Evolutionary conservation across 2,329 filamentous ascomycete species (phyloP), one percentile per base, ranked within the genome.

Genomic region (Aspergillus sp.): DNA sequence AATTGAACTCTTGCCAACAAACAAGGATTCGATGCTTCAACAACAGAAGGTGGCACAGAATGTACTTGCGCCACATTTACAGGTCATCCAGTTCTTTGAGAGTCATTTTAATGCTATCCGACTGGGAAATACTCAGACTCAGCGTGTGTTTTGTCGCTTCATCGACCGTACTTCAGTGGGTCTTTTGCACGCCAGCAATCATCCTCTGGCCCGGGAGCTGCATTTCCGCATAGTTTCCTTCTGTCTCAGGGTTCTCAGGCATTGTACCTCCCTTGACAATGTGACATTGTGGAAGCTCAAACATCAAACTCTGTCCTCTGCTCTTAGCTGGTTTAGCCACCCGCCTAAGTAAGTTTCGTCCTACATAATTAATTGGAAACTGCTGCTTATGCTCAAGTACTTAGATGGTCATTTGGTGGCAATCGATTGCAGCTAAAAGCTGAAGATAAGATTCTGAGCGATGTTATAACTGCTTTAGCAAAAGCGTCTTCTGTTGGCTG

Each of bases 21-120:
- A 97, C 69, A 88, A 90, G 66, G 86, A 87, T 56, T 78, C 84
- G 14, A 80, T 97, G 62, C 82, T 86, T 15, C 91, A 88, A 74
- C 85, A 87, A 52, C 91, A 93, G 68, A 89, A 95, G 66, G 78
- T 84, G 27, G 88, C 92, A 2, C 90, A 96, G 67, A 90, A 95
- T 67, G 78, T 93, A 52, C 85, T 99, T 40, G 88, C 91, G 7
- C 95, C 95, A 4, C 95, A 99, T 73, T 87, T 90, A 53, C 87
- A 90, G 23, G 77, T 98, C 25, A 77, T 97, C 35, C 91, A 96
- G 62, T 96, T 98, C 72, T 85, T 99, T 60, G 88, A 86, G 58
- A 99, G 95, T 68, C 93, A 98, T 72, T 99, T 96, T 78, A 96
- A 92, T 71, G 92, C 96, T 2, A 93, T 90, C 12, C 85, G 93